Conservation (phyloP, 2,329 filamentous ascomycete species). For the Colletotrichum tropicale region DNA sequence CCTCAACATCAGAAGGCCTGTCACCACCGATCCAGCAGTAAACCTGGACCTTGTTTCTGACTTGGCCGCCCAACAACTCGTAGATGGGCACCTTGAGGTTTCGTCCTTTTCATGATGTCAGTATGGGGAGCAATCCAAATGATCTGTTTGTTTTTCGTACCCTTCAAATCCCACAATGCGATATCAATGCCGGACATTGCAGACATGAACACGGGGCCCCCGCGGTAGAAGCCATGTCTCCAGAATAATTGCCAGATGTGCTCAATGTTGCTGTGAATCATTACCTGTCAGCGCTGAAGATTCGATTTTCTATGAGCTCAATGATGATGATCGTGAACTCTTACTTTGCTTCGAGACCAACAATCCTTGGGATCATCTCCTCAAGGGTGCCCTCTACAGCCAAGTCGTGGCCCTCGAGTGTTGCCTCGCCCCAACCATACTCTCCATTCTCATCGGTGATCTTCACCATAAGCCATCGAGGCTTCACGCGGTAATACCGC, state of each 20-base stretch:
- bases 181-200: slow-evolving; percentile 75
- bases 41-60: slow-evolving; percentile 66
- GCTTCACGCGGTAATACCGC: slow-evolving; percentile 70
- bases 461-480: slow-evolving; percentile 73
- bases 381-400: slow-evolving; percentile 70
- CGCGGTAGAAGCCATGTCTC: slow-evolving; percentile 71
- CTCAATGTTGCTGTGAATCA: slow-evolving; percentile 63
- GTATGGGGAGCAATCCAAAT: not conserved
- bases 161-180: slow-evolving; percentile 72
- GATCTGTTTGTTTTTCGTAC: slow-evolving; percentile 24
- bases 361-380: slow-evolving; percentile 60
- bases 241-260: slow-evolving; percentile 73
- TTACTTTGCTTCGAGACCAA: slow-evolving; percentile 68
- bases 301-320: fast-evolving
- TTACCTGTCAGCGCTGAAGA: not conserved
- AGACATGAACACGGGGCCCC: slow-evolving; percentile 74
- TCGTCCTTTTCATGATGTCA: not conserved
- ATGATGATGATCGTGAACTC: not conserved
- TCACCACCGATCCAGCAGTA: slow-evolving; percentile 76
- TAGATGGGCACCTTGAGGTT: slow-evolving; percentile 60
- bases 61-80: slow-evolving; percentile 69
- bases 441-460: slow-evolving; percentile 64
- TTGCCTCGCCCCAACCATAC: slow-evolving; percentile 70
- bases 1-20: slow-evolving; percentile 64
- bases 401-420: slow-evolving; percentile 68